Evolutionary conservation across 2,329 filamentous ascomycete species (phyloP).

Genomic region (Phialophora tarda): DNA sequence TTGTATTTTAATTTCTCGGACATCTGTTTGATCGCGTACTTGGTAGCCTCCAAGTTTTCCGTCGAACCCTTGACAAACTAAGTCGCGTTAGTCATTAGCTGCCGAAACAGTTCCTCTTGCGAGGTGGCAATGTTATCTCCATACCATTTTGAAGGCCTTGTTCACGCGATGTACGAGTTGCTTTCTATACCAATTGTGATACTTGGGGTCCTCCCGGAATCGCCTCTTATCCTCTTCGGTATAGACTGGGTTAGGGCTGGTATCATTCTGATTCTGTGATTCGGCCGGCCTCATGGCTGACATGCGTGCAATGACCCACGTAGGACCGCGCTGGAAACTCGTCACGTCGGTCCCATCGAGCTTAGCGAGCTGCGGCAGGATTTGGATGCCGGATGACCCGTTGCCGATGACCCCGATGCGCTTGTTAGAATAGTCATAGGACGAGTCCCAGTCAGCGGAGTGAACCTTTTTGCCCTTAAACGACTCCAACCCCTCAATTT

Average conservation of each 20-base stretch:
- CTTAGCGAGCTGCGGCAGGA: constrained; percentile 42
- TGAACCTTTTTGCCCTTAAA: constrained; percentile 42
- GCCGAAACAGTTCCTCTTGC: too few species aligned
- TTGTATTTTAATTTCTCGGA: constrained; percentile 33
- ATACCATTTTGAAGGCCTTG: constrained; percentile 30
- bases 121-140: neutral
- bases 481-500: constrained; percentile 39
- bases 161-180: constrained; percentile 40
- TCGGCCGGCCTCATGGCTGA: constrained; percentile 33
- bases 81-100: neutral
- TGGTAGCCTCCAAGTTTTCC: constrained; percentile 22
- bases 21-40: constrained; percentile 28
- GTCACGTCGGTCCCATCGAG: constrained; percentile 38
- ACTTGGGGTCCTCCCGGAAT: constrained; percentile 39
- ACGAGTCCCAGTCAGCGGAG: constrained; percentile 41
- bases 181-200: constrained; percentile 46
- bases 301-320: constrained; percentile 43
- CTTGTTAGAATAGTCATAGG: constrained; percentile 40
- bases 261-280: constrained; percentile 39
- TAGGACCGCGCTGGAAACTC: constrained; percentile 44
- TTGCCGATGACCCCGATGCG: constrained; percentile 43
- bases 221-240: constrained; percentile 43
- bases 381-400: constrained; percentile 49
- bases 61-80: constrained; percentile 27
- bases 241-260: constrained; percentile 35